phyloP scores from a whole-genome alignment of 305 asterid genomes.

The Vinca major region DNA sequence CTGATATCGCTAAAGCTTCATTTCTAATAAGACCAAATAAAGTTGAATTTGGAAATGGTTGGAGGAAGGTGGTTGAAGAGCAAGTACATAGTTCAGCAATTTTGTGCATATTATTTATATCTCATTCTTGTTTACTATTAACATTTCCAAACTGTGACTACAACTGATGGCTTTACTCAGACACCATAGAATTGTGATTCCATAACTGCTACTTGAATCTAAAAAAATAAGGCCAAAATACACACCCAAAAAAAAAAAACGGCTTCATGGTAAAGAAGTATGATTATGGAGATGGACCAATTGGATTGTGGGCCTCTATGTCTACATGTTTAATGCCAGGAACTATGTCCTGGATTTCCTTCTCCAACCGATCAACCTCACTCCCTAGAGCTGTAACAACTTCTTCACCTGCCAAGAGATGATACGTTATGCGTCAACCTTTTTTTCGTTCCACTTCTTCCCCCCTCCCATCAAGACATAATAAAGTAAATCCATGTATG shows the following conservation, averaged over 20 bases:
- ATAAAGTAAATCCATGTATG: background rate
- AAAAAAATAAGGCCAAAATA: background rate
- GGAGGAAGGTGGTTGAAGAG: background rate
- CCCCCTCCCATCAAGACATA: background rate
- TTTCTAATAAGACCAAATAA: too few species aligned
- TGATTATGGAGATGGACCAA: conserved; percentile 28
- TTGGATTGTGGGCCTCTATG: conserved; percentile 93
- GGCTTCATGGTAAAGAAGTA: too few species aligned
- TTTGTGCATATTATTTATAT: too few species aligned
- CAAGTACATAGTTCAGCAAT: too few species aligned
- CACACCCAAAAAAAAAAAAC: too few species aligned
- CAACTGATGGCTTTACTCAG: background rate
- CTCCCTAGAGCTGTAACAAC: conserved; percentile 95
- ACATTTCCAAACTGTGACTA: background rate
- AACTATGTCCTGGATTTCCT: conserved; percentile 83
- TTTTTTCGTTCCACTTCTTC: background rate
- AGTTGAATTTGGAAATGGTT: background rate
- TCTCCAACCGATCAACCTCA: conserved; percentile 91
- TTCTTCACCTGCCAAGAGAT: conserved; percentile 65
- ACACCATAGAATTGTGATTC: too few species aligned
- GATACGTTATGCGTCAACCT: background rate
- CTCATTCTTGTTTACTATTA: background rate
- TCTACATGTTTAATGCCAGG: conserved; percentile 94
- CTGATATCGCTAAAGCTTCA: too few species aligned
- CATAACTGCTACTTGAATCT: background rate